These are phyloP conservation scores for Aspergillus coremiiformis DNA, from an alignment of 495 filamentous ascomycete genomes.

Conservation along the genomic window DNA sequence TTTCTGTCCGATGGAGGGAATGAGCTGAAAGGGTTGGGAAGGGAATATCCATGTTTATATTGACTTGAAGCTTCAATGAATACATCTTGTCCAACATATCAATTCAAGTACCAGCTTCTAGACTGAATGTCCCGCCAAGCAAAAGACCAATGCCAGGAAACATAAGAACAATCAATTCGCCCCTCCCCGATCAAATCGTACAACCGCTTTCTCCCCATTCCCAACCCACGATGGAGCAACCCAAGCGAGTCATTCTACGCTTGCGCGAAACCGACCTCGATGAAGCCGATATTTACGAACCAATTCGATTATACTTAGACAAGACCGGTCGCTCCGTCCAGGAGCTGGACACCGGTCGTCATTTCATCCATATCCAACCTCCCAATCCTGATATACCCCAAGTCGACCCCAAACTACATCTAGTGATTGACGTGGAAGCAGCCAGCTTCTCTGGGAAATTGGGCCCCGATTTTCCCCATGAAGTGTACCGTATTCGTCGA, in stretches of 20 bases:
- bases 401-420: neutral
- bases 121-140: too few species aligned
- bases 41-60: too few species aligned
- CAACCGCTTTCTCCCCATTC: neutral
- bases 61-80: too few species aligned
- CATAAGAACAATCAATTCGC: too few species aligned
- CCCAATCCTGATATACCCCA: neutral
- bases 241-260: constrained; percentile 1
- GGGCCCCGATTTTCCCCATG: neutral
- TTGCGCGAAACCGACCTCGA: neutral
- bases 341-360: neutral
- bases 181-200: neutral
- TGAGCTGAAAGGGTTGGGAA: neutral
- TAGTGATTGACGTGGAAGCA: neutral
- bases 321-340: neutral
- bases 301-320: neutral
- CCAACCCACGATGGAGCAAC: neutral
- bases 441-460: neutral
- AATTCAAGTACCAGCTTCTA: too few species aligned
- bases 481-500: neutral
- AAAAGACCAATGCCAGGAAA: too few species aligned
- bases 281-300: neutral
- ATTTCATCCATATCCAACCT: constrained; percentile 2
- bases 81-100: too few species aligned
- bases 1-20: neutral